Base-by-base conservation (phyloP, 805 yeast species). In the Diddensiella transvaalensis region DNA sequence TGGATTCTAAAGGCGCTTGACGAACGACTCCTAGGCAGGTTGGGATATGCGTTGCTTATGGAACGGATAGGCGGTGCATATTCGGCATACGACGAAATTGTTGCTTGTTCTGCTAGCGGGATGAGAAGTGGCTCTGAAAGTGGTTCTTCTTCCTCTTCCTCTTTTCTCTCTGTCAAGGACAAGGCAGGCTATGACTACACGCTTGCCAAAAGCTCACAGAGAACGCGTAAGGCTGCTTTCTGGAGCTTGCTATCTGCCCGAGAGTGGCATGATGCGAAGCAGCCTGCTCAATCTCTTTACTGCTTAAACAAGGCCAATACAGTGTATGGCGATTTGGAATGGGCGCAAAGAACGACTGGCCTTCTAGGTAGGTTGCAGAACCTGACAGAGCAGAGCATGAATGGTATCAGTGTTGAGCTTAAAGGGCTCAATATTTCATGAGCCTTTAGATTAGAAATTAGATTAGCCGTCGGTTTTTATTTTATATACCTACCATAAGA, bases 181-280 rank as follows among this genome's bases (percentile, higher is more conserved):
- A 35, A 60, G 3, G 65, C 71, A 29, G 60, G 73, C 44, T 67
- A 70, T 3, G 68, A 72, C 0, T 61, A 75, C 32, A 82, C 8
- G 21, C 8, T 17, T 10, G 8, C 38, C 8, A 17, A 13, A 15
- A 19, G 91, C 0, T 63, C 79, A 18, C 78, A 85, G 2, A 71
- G 95, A 49, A 66, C 66, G 44, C 74, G 97, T 47, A 88, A 88
- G 61, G 79, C 89, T 1, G 79, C 87, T 0, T 72, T 90, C 23
- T 89, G 96, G 87, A 75, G 76, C 55, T 62, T 89, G 22, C 62
- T 89, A 22, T 82, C 96, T 0, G 83, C 88, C 4, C 77, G 77
- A 48, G 86, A 85, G 60, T 81, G 96, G 85, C 73, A 74, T 13
- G 69, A 57, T 30, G 55, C 65, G 1, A 56, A 52, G 26, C 57